Base-by-base conservation (phyloP, 2,329 filamentous ascomycete genomes). In the Ophiosphaerella narmari region DNA sequence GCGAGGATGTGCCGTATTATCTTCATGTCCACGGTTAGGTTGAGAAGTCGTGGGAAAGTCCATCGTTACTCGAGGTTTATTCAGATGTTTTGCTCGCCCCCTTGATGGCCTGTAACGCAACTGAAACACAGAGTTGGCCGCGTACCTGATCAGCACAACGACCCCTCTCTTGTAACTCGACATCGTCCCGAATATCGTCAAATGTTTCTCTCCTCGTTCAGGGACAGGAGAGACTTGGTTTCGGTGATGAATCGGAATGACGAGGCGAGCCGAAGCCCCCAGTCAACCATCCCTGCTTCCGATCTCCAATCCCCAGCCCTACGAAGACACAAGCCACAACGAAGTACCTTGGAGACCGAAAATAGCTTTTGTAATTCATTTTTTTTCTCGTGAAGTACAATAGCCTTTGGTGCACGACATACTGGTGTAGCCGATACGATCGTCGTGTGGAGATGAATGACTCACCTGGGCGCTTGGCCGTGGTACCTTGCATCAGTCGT, bases 81-180 rank as follows among this genome's bases (percentile, higher is more conserved):
- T 29, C 26, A 49, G 37, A 50, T 51, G 32, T 50, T 54, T 52
- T 26, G 9, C 29, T 5, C n/a, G 23, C 24, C 34, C 26, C 43
- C 48, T 52, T 40, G 48, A 32, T 33, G 36, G 44, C 46, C 59
- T 59, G 57, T 59, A 59, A 64, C 60, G 47, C 47, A 37, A 31
- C 44, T 59, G 60, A 59, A 62, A 64, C 60, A 39, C 39, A 13
- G 40, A 41, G 35, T 36, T 18, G 39, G 35, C 14, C 21, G 33
- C 31, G 41, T 33, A 42, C 26, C 34, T 45, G 34, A 32, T 38
- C 23, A 16, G 39, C 45, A 23, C 39, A 14, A 32, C 33, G 7
- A 39, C 31, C 33, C 31, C 43, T 16, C n/a, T n/a, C 32, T 24
- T 29, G 18, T 16, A 44, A 13, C 34, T 32, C 26, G 32, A 3